Evolutionary conservation across 2,329 filamentous ascomycete species (phyloP).

Genomic region (Neonectria faginata): DNA sequence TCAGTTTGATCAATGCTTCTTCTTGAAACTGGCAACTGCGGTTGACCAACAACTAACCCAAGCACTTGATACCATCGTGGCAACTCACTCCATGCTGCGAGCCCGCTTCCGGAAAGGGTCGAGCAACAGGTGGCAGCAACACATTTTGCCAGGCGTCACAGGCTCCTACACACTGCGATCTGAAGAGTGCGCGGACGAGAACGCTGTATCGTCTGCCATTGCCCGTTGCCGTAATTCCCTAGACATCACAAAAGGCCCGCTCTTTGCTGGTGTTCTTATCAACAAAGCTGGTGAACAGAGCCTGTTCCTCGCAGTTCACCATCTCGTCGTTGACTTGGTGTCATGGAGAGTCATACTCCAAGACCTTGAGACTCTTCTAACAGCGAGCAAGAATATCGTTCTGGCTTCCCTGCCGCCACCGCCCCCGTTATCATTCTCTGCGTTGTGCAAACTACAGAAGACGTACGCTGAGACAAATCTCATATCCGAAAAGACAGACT

Average conservation of each 20-base stretch:
- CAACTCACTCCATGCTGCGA: constrained; percentile 19
- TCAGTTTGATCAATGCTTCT: constrained; percentile 25
- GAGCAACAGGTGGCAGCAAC: constrained; percentile 16
- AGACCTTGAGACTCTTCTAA: constrained; percentile 21
- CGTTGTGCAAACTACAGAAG: too few species aligned
- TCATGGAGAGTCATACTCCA: constrained; percentile 26
- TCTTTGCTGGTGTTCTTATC: constrained; percentile 19
- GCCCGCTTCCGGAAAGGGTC: constrained; percentile 14
- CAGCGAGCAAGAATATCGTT: constrained; percentile 9
- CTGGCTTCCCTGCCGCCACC: not conserved
- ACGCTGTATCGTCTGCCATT: constrained; percentile 7
- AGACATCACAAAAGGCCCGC: constrained; percentile 8
- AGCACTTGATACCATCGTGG: constrained; percentile 14
- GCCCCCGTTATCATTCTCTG: too few species aligned
- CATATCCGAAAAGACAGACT: too few species aligned
- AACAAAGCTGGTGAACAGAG: constrained; percentile 10
- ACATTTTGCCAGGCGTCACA: constrained; percentile 1
- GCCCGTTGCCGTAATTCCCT: not conserved
- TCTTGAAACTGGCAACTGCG: not conserved
- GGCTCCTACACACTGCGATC: constrained; percentile 4
- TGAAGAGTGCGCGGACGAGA: constrained; percentile 4
- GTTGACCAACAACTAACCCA: not conserved
- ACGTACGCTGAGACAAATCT: too few species aligned
- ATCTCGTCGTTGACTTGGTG: constrained; percentile 26
- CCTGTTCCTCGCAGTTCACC: constrained; percentile 22